Conservation (phyloP, 768 basidiomycete species). For the Tylopilus felleus region DNA sequence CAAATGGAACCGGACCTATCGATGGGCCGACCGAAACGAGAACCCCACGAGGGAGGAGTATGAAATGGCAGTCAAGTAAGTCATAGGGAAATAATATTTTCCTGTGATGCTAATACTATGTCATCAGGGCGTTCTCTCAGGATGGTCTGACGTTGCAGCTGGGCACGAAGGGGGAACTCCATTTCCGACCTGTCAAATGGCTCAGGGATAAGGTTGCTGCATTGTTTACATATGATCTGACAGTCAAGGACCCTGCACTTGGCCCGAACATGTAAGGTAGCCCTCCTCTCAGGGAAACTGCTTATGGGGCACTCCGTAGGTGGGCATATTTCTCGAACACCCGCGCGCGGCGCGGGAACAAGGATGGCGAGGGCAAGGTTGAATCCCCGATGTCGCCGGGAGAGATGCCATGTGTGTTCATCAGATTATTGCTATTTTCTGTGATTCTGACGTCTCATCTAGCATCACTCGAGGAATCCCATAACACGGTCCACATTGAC, state of each 20-base stretch:
- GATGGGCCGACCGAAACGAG: slow-evolving; percentile 6
- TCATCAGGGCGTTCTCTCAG: slow-evolving; percentile 4
- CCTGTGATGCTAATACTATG: background rate
- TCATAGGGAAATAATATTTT: too few species aligned
- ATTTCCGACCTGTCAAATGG: slow-evolving; percentile 3
- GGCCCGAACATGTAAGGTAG: slow-evolving; percentile 16
- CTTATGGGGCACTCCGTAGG: background rate
- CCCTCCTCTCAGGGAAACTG: background rate
- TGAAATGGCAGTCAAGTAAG: slow-evolving; percentile 10
- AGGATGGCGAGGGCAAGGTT: background rate
- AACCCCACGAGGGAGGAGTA: slow-evolving; percentile 11
- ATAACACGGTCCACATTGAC: slow-evolving; percentile 15
- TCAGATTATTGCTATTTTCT: too few species aligned
- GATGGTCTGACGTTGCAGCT: too few species aligned
- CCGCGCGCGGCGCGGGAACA: background rate
- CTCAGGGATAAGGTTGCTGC: slow-evolving; percentile 16
- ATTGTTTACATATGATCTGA: slow-evolving; percentile 17
- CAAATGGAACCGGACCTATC: slow-evolving; percentile 11
- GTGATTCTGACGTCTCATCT: background rate
- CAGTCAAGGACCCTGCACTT: slow-evolving; percentile 2
- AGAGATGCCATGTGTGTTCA: slow-evolving; percentile 3
- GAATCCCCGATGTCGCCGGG: slow-evolving; percentile 1
- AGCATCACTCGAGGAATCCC: slow-evolving; percentile 18
- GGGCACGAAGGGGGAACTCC: background rate
- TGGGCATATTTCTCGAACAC: slow-evolving; percentile 22